Conservation (phyloP, 176 grass and related monocot genomes). For the Zoysia pacifica region DNA sequence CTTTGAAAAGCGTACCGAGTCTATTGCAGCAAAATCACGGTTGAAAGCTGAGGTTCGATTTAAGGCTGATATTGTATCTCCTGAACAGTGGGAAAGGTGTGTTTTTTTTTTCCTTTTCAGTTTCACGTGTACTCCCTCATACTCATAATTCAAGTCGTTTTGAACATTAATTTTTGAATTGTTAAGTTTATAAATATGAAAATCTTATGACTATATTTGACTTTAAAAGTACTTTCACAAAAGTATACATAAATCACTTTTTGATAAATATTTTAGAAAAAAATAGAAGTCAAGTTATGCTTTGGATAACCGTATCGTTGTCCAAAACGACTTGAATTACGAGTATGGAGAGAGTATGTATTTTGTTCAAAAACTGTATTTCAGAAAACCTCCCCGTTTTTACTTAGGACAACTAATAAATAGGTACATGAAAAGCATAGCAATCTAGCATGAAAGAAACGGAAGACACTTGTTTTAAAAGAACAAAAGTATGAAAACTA, state of each 20-base stretch:
- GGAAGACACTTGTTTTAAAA: not conserved
- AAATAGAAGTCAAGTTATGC: too few relatives aligned
- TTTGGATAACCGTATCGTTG: too few relatives aligned
- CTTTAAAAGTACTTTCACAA: too few relatives aligned
- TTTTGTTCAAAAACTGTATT: slow-evolving; percentile 11
- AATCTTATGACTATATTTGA: too few relatives aligned
- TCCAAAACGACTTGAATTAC: too few relatives aligned
- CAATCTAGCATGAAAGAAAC: not conserved
- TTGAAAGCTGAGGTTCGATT: slow-evolving; percentile 82
- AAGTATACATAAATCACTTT: too few relatives aligned
- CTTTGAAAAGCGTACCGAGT: slow-evolving; percentile 79
- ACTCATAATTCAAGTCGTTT: too few relatives aligned
- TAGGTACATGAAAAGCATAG: not conserved
- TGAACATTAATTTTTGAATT: too few relatives aligned
- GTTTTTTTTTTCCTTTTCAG: slow-evolving; percentile 38
- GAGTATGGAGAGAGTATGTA: not conserved
- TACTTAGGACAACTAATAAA: slow-evolving; percentile 20
- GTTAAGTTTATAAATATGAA: too few relatives aligned
- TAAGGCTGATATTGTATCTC: slow-evolving; percentile 90
- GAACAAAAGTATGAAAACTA: not conserved
- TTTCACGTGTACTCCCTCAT: not conserved
- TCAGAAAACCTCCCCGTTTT: slow-evolving; percentile 17
- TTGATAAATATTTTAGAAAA: too few relatives aligned
- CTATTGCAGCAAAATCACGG: slow-evolving; percentile 71
- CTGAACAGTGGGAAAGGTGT: slow-evolving; percentile 98